These are phyloP conservation scores for Pseudogymnoascus sp. DNA, from an alignment of 2,329 filamentous ascomycete genomes.

Conservation along the genomic window DNA sequence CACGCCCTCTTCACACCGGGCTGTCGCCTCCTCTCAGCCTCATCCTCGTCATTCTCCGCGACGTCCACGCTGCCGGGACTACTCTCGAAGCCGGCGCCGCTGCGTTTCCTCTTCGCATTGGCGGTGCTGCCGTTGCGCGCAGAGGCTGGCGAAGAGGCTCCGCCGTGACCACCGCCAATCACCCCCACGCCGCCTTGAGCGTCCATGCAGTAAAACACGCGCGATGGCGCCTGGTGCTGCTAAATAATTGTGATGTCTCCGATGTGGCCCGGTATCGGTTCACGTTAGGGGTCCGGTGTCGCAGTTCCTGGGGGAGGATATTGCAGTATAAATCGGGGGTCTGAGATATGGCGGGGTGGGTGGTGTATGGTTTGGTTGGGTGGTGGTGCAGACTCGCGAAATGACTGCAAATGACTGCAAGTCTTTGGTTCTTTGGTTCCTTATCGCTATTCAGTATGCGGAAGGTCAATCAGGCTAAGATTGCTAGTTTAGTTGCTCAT, in stretches of 20 bases:
- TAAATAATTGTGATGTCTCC: not conserved
- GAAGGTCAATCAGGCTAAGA: not conserved
- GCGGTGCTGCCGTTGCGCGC: not conserved
- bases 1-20: slow-evolving; percentile 71
- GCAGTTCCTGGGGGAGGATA: not conserved
- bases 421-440: not conserved
- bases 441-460: not conserved
- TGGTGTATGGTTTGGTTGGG: not conserved
- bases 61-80: slow-evolving; percentile 50
- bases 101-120: slow-evolving; percentile 51
- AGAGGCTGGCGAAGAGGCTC: slow-evolving; percentile 6
- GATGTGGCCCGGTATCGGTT: not conserved
- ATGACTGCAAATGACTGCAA: not conserved
- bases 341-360: not conserved
- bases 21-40: slow-evolving; percentile 53
- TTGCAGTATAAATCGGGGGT: not conserved
- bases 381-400: not conserved
- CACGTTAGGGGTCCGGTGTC: not conserved
- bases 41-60: slow-evolving; percentile 46
- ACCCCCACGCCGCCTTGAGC: slow-evolving; percentile 20
- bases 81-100: slow-evolving; percentile 45
- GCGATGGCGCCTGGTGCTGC: not conserved
- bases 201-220: slow-evolving; percentile 4
- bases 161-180: slow-evolving; percentile 19
- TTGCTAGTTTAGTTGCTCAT: not conserved